phyloP scores from a whole-genome alignment of 2,329 filamentous ascomycete genomes.

The Rhinocladiella mackenziei region DNA sequence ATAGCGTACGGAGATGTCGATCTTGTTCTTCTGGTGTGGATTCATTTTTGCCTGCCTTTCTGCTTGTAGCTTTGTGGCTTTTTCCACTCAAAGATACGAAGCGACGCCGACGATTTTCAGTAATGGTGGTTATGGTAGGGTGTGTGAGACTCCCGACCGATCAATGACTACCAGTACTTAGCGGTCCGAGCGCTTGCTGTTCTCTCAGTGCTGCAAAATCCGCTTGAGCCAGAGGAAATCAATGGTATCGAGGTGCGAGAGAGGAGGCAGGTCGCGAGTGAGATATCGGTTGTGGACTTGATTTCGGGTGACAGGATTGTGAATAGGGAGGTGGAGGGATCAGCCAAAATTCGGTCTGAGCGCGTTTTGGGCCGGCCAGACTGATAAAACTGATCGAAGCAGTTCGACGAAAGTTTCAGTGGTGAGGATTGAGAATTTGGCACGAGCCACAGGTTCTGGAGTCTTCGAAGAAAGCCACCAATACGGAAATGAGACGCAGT shows the following conservation, averaged over 20 bases:
- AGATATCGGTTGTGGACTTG: not conserved
- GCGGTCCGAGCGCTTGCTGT: no score
- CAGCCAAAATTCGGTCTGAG: conserved; percentile 9
- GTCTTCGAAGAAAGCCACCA: no score
- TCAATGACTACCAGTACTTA: no score
- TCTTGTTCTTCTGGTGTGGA: conserved; percentile 96
- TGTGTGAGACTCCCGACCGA: no score
- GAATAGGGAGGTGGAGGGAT: conserved; percentile 8
- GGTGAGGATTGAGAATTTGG: not conserved
- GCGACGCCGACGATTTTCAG: not conserved
- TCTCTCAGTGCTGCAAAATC: no score
- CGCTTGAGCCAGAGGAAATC: not conserved
- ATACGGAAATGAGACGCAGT: no score
- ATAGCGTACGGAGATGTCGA: conserved; percentile 70
- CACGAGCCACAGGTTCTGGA: no score
- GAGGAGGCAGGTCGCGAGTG: not conserved
- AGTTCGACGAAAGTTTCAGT: conserved; percentile 5
- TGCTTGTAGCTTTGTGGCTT: not conserved
- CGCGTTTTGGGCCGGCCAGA: conserved; percentile 1
- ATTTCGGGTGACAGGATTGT: not conserved
- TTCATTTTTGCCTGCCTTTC: conserved; percentile 61
- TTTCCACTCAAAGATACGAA: not conserved
- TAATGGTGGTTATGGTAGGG: not conserved
- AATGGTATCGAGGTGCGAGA: not conserved
- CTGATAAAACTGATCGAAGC: not conserved